Evolutionary conservation across 2,329 filamentous ascomycete species (phyloP), one percentile per base, ranked within the genome.

Genomic region (Emmonsiellopsis sp.): DNA sequence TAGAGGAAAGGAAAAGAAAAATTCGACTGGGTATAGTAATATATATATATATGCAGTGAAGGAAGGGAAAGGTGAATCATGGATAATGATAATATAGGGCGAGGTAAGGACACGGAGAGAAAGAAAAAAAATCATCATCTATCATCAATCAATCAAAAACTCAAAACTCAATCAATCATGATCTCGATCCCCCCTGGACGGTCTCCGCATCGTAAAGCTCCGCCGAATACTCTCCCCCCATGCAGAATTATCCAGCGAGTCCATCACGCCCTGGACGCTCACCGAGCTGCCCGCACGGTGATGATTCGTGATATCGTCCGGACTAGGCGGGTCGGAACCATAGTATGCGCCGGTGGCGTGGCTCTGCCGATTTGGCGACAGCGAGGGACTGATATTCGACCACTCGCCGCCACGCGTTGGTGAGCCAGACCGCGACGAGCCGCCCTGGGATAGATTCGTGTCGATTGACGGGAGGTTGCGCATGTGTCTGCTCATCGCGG

Each of bases 161-260:
- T 5, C 21, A 27, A 27, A 27, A 27, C 21, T 27, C 21, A 27
- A 27, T 27, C 21, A 27, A 27, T 27, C 21, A 27, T 27, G 21
- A 27, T 27, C 21, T 27, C 33, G 45, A 48, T 40, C 13, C 36
- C 34, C 36, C 40, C 47, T n/a, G 32, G 45, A 63, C 40, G 73
- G 68, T 57, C 80, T 74, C 62, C 76, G 77, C 63, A 76, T 79
- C 51, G 90, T 95, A 61, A 93, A 89, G 72, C 89, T 95, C 57
- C 89, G 80, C 58, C 90, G 79, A 59, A 96, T 90, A 74, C 88
- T 95, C 71, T 95, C 88, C 50, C 92, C 88, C 92, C 92, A 97
- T 13, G 87, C 85, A 14, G 88, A 93, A 63, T 92, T 87, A 63
- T 93, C 88, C 52, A 97, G 78, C 65, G 93, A 87, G 60, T 90